A percentile compares a stretch with the other conserved stretches of the same genome.
Conservation (phyloP, 805 yeast species). For the Myxozyma geophila region DNA sequence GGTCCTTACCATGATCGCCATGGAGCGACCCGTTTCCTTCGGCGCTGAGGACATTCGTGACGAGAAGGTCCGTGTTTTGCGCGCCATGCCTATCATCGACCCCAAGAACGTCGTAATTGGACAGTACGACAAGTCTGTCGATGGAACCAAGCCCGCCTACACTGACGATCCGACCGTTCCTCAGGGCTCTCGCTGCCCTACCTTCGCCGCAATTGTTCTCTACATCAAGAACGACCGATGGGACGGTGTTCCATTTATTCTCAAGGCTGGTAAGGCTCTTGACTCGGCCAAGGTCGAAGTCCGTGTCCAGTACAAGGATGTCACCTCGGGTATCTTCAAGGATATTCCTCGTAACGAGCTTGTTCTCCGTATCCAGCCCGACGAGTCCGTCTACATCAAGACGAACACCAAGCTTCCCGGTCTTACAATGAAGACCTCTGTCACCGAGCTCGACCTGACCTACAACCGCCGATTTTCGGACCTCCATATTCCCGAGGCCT, state of each 20-base stretch:
- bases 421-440: constrained; percentile 74
- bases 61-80: constrained; percentile 91
- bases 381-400: constrained; percentile 91
- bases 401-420: constrained; percentile 95
- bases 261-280: constrained; percentile 95
- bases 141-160: constrained; percentile 89
- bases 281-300: constrained; percentile 94
- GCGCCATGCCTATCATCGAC: constrained; percentile 74
- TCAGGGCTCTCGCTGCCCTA: constrained; percentile 80
- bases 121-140: constrained; percentile 82
- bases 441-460: constrained; percentile 89
- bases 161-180: constrained; percentile 90
- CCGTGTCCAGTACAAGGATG: constrained; percentile 87
- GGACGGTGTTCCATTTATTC: constrained; percentile 96
- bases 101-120: constrained; percentile 75
- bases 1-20: constrained; percentile 85
- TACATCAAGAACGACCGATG: constrained; percentile 90
- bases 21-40: constrained; percentile 94
- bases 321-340: constrained; percentile 78
- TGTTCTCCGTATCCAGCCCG: constrained; percentile 91
- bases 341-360: constrained; percentile 88
- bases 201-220: constrained; percentile 84
- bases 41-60: constrained; percentile 93
- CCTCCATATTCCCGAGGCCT: constrained; percentile 97
- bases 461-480: constrained; percentile 80